Base-by-base conservation (phyloP, 2,329 filamentous ascomycete species). In the Shiraia sp. region DNA sequence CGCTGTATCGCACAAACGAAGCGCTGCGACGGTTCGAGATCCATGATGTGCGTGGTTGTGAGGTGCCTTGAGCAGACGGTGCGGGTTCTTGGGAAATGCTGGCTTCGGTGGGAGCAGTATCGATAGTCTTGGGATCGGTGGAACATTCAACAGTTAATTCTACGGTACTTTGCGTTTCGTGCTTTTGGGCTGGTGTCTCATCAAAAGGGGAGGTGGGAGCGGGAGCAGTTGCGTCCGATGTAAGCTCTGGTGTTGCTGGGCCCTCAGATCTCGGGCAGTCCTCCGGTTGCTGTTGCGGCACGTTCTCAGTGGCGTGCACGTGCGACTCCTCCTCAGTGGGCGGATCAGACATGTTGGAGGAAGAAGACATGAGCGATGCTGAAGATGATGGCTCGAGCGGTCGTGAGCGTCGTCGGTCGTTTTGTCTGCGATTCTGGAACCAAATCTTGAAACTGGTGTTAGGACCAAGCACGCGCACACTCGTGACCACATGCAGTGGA, bases 361-460 rank as follows among this genome's bases (percentile, higher is more conserved):
- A 68, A 22, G 63, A 66, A 24, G 63, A 69, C 63, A 68, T 63
- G 6, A 66, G 48, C 19, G 60, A 58, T 13, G 66, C 53, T 16
- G 53, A 57, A 5, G 65, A 67, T 16, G 66, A 61, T 15, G 54
- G 48, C 15, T 68, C 63, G 26, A 95, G 78, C 32, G 91, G 90
- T 56, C 88, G 86, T 40, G 89, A 90, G 74, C 92, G 95, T 55
- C 92, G 83, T 58, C 92, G 82, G 68, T 95, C 89, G 70, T 95
- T 96, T 70, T 97, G 92, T 22, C 49, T 40, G 39, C 49, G 45
- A 32, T 96, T 96, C 65, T 96, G 92, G 72, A 96, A 96, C 92
- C 92, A 97, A 59, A 96, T 96, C 92, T 96, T 22, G 19, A 22
- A 55, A 30, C 31, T 26, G 35, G 44, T 30, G 42, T 72, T 62